Conservation (phyloP, 768 basidiomycete genomes). For the Lactarius sanguifluus region DNA sequence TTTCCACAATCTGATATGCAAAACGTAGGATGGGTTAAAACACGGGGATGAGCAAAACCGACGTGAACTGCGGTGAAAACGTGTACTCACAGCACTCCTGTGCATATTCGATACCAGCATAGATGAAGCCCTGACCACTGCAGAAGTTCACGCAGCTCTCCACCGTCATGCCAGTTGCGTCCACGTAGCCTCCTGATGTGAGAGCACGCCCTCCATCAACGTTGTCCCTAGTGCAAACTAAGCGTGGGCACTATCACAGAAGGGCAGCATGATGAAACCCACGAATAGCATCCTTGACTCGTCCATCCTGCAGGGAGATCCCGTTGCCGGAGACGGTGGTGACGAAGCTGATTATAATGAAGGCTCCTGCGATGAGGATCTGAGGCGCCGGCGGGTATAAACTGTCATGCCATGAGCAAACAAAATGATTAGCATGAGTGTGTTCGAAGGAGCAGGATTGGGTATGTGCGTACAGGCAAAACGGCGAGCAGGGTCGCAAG, state of each 20-base stretch:
- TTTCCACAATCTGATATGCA: constrained; percentile 60
- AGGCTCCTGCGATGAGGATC: constrained; percentile 9
- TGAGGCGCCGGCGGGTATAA: neutral
- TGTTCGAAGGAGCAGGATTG: neutral
- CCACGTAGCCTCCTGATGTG: constrained; percentile 45
- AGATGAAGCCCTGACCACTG: constrained; percentile 49
- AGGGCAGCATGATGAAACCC: constrained; percentile 27
- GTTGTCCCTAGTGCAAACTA: constrained; percentile 48
- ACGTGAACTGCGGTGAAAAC: neutral
- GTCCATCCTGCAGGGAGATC: constrained; percentile 56
- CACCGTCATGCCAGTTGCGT: constrained; percentile 59
- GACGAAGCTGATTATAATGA: constrained; percentile 5
- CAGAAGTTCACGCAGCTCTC: constrained; percentile 51
- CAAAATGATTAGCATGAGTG: neutral
- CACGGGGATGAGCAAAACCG: neutral
- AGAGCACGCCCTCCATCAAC: constrained; percentile 58
- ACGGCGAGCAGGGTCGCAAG: constrained; percentile 1
- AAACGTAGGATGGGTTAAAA: constrained; percentile 10
- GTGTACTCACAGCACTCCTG: constrained; percentile 60
- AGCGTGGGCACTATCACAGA: constrained; percentile 30
- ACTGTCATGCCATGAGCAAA: neutral
- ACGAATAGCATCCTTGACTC: constrained; percentile 64
- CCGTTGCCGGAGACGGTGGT: constrained; percentile 14
- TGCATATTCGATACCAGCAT: constrained; percentile 69
- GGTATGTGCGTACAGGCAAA: constrained; percentile 4